phyloP scores from a whole-genome alignment of 495 filamentous ascomycete species.

The Neurospora terricola region DNA sequence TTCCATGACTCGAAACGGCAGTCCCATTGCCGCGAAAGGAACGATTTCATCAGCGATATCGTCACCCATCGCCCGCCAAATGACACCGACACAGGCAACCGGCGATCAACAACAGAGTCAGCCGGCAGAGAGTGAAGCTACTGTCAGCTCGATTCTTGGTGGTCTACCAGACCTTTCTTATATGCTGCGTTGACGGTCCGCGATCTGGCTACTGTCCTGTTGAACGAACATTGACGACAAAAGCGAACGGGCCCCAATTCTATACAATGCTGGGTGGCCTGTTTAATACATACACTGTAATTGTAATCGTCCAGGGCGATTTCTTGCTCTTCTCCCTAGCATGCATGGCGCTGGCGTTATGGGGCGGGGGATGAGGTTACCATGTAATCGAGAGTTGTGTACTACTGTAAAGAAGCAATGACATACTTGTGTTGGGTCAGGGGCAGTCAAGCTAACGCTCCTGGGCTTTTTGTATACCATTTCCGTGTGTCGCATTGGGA shows the following conservation, averaged over 20 bases:
- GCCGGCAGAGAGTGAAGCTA: slow-evolving; percentile 18
- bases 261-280: neutral
- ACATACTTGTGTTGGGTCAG: neutral
- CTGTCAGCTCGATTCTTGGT: slow-evolving; percentile 28
- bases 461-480: neutral
- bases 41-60: neutral
- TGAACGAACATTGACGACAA: neutral
- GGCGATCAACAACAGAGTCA: neutral
- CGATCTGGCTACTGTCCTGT: neutral
- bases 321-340: neutral
- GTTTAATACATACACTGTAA: neutral
- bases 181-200: slow-evolving; percentile 31
- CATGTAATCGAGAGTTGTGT: neutral
- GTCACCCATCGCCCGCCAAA: neutral
- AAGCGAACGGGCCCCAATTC: neutral
- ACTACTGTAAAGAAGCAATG: neutral
- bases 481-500: neutral
- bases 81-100: neutral
- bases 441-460: neutral
- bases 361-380: neutral
- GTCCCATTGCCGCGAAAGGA: slow-evolving; percentile 6
- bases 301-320: neutral
- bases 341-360: neutral
- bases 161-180: slow-evolving; percentile 44
- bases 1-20: neutral